Evolutionary conservation across 116 monocot genomes (phyloP).

Genomic region (Dioscorea cayenensis): DNA sequence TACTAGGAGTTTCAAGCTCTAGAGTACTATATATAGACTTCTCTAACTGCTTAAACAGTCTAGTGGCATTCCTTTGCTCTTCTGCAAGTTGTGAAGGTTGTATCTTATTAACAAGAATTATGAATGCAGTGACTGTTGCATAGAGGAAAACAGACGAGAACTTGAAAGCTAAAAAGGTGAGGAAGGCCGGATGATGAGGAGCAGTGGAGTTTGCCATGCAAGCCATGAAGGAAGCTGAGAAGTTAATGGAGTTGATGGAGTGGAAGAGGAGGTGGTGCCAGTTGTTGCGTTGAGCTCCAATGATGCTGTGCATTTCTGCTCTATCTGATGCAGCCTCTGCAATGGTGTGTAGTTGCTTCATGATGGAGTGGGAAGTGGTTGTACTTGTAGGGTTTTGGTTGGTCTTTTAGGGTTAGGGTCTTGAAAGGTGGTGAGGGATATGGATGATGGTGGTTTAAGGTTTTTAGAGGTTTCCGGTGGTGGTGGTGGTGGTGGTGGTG

Average conservation of each 20-base stretch:
- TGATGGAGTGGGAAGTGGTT: too few species aligned
- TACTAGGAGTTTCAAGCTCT: constrained; percentile 8
- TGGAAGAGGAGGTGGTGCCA: constrained; percentile 60
- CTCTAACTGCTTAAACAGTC: constrained; percentile 56
- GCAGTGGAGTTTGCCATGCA: constrained; percentile 2
- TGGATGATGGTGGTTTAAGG: background rate
- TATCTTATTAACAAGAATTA: constrained; percentile 47
- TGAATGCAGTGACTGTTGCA: constrained; percentile 33
- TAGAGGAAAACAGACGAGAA: constrained; percentile 45
- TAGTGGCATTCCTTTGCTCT: constrained; percentile 72
- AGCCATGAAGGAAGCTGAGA: constrained; percentile 16
- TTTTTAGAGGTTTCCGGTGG: background rate
- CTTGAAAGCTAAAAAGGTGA: constrained; percentile 18
- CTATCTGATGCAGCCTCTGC: constrained; percentile 53
- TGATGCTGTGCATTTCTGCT: constrained; percentile 64
- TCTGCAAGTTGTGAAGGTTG: constrained; percentile 86
- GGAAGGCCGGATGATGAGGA: background rate
- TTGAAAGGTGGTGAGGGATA: background rate
- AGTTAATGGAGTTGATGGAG: constrained; percentile 44
- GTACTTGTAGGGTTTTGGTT: background rate
- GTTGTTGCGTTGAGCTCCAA: constrained; percentile 62
- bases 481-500: too few species aligned
- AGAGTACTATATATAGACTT: constrained; percentile 31
- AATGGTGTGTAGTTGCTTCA: constrained; percentile 23
- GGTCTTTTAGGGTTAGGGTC: constrained; percentile 2